Evolutionary conservation across 2,329 filamentous ascomycete genomes (phyloP).

Genomic region (Sporothrix globosa): DNA sequence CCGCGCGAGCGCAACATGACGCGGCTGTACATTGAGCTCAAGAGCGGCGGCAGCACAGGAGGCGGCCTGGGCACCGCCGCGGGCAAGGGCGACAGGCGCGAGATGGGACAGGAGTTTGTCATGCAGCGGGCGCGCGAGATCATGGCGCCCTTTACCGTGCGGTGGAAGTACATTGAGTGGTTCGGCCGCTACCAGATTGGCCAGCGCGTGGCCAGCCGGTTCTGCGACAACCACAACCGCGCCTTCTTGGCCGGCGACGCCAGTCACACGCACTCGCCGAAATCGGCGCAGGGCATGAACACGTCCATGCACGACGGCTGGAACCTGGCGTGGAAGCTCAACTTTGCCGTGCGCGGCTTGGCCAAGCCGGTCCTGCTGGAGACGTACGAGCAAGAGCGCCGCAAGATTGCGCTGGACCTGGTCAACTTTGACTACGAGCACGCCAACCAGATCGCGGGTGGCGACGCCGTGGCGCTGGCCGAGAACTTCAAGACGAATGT

Average conservation of each 20-base stretch:
- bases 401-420: conserved; percentile 61
- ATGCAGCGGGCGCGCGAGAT: conserved; percentile 65
- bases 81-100: conserved; percentile 37
- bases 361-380: conserved; percentile 58
- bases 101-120: conserved; percentile 62
- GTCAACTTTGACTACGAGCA: conserved; percentile 60
- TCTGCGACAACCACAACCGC: conserved; percentile 62
- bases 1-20: conserved; percentile 75
- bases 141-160: conserved; percentile 59
- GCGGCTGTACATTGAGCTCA: conserved; percentile 63
- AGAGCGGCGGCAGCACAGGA: conserved; percentile 40
- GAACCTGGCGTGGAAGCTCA: conserved; percentile 65
- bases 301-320: conserved; percentile 65
- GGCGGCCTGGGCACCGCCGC: not conserved
- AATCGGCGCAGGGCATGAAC: conserved; percentile 67
- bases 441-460: conserved; percentile 53
- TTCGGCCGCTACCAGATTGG: conserved; percentile 74
- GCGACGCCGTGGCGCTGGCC: conserved; percentile 61
- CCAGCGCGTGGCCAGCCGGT: conserved; percentile 70
- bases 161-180: conserved; percentile 67
- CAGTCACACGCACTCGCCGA: conserved; percentile 68
- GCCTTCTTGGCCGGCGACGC: conserved; percentile 68
- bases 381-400: conserved; percentile 67
- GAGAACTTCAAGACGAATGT: conserved; percentile 69
- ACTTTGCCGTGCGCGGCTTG: conserved; percentile 58